Evolutionary conservation across 345 rosid species (phyloP).

Genomic region (Moricandia moricandioides): DNA sequence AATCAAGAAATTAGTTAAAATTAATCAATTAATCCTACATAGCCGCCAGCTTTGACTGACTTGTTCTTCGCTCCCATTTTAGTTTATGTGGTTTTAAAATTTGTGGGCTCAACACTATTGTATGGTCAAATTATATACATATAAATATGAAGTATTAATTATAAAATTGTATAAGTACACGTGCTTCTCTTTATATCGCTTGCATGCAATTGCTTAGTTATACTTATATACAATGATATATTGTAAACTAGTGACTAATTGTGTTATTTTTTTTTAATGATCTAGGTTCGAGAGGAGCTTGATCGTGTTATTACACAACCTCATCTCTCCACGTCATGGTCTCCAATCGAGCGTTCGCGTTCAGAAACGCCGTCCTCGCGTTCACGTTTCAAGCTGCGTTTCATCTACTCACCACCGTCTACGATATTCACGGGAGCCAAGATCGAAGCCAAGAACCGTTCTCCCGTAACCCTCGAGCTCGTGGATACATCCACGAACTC

Average conservation of each 20-base stretch:
- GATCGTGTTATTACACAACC: constrained; percentile 15
- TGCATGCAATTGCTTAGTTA: neutral
- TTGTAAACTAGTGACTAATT: neutral
- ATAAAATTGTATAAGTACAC: neutral
- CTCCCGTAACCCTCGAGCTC: constrained; percentile 44
- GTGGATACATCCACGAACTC: constrained; percentile 43
- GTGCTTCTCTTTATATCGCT: neutral
- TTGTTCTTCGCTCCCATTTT: constrained; percentile 5
- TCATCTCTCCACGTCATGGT: neutral
- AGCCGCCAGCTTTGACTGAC: constrained; percentile 37
- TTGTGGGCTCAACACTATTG: constrained; percentile 15
- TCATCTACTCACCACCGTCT: constrained; percentile 36
- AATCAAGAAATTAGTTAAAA: neutral
- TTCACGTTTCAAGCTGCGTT: constrained; percentile 44
- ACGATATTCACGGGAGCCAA: constrained; percentile 60
- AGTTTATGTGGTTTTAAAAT: neutral
- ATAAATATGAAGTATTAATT: neutral
- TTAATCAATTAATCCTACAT: neutral
- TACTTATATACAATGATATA: neutral
- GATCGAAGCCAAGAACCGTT: constrained; percentile 47
- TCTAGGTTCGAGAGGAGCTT: constrained; percentile 39
- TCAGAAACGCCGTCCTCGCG: constrained; percentile 30
- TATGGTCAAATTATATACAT: constrained; percentile 11
- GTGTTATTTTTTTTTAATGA: neutral
- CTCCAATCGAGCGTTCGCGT: constrained; percentile 36